Evolutionary conservation across 73 alveolate genomes (phyloP).

Genomic region (Effrenium voratum): DNA sequence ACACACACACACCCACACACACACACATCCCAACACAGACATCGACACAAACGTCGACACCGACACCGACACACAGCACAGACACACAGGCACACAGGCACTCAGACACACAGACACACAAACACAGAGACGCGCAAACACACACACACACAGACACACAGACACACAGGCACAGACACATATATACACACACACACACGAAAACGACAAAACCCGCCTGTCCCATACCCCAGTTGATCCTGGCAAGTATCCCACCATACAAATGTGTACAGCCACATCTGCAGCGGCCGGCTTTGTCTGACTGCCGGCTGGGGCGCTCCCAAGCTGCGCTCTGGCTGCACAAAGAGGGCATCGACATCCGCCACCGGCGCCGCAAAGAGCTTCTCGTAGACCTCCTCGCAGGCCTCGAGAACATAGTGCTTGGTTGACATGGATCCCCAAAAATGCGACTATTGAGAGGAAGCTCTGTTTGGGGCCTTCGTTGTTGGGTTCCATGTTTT

Average conservation of each 20-base stretch:
- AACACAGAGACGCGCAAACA: background rate
- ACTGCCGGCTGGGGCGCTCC: background rate
- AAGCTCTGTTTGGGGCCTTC: too few relatives aligned
- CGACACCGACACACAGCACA: background rate
- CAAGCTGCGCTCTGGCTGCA: conserved; percentile 50
- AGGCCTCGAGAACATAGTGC: conserved; percentile 16
- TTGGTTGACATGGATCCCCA: background rate
- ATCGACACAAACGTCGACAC: background rate
- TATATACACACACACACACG: too few relatives aligned
- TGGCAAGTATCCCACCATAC: too few relatives aligned
- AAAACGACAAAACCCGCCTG: too few relatives aligned
- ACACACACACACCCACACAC: background rate
- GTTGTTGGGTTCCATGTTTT: background rate
- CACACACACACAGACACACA: background rate
- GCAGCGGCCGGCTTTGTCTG: too few relatives aligned
- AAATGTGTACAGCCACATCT: too few relatives aligned
- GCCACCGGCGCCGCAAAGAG: conserved; percentile 63
- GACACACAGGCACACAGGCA: background rate
- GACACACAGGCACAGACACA: background rate
- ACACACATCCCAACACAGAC: background rate
- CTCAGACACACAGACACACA: background rate
- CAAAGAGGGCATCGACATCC: background rate
- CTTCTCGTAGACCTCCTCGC: conserved; percentile 66
- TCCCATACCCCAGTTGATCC: too few relatives aligned
- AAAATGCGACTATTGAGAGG: background rate